Conservation (phyloP, 2,329 filamentous ascomycete genomes). For the Exserohilum turcica region DNA sequence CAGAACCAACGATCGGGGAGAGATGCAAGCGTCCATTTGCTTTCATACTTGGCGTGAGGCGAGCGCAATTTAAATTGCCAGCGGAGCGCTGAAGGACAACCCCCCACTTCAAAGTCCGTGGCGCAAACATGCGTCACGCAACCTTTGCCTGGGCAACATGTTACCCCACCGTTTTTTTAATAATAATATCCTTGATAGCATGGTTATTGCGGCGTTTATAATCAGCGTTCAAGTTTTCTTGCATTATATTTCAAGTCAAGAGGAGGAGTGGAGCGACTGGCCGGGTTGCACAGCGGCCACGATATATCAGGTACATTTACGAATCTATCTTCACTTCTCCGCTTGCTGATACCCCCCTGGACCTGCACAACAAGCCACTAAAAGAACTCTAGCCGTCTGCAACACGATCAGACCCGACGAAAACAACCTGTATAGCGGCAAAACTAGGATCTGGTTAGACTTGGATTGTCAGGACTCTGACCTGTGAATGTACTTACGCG, state of each 20-base stretch:
- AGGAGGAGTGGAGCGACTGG: neutral
- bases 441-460: neutral
- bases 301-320: too few species aligned
- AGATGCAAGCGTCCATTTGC: neutral
- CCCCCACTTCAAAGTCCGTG: neutral
- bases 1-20: neutral
- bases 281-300: neutral
- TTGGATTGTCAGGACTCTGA: too few species aligned
- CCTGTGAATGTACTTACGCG: neutral
- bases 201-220: neutral
- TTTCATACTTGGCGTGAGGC: neutral
- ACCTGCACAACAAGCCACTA: neutral
- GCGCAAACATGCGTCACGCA: neutral
- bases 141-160: neutral
- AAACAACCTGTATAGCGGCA: conserved; percentile 3
- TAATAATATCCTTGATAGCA: too few species aligned
- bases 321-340: neutral
- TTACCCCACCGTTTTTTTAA: too few species aligned
- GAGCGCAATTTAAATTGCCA: neutral
- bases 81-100: neutral
- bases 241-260: neutral
- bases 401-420: neutral
- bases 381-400: neutral
- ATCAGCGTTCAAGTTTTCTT: neutral
- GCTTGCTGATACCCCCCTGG: neutral